A percentile compares a stretch with the other conserved stretches of the same genome.
phyloP scores from a whole-genome alignment of 2,329 filamentous ascomycete genomes.

The Byssochlamys sp. region DNA sequence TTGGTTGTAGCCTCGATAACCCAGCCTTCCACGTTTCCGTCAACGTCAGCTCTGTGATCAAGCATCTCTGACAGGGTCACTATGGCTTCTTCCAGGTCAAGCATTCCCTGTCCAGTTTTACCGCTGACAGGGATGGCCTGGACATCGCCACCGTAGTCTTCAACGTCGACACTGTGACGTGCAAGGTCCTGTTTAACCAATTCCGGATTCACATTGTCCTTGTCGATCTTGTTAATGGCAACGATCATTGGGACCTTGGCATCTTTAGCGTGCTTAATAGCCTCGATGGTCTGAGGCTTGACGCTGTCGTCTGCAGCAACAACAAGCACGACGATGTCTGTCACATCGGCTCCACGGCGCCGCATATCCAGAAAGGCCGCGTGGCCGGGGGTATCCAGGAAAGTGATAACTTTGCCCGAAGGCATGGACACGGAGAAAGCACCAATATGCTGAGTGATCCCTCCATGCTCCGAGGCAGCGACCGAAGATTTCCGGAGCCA shows the following conservation, averaged over 20 bases:
- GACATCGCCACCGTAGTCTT: conserved; percentile 89
- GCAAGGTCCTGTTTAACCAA: conserved; percentile 81
- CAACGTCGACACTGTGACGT: conserved; percentile 74
- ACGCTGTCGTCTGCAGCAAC: conserved; percentile 96
- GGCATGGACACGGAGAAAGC: conserved; percentile 87
- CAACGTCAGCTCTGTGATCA: conserved; percentile 71
- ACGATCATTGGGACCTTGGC: conserved; percentile 93
- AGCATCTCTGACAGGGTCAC: conserved; percentile 78
- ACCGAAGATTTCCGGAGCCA: conserved; percentile 88
- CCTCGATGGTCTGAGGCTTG: conserved; percentile 92
- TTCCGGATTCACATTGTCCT: conserved; percentile 68
- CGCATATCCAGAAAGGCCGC: conserved; percentile 94
- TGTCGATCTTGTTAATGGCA: conserved; percentile 95
- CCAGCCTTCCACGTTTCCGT: conserved; percentile 81
- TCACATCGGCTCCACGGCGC: conserved; percentile 86
- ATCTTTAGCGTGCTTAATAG: conserved; percentile 79
- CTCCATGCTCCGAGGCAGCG: conserved; percentile 82
- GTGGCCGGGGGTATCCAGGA: conserved; percentile 92
- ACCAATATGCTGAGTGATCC: conserved; percentile 97
- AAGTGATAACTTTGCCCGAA: conserved; percentile 81
- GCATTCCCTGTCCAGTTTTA: conserved; percentile 86
- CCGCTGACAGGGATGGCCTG: conserved; percentile 87
- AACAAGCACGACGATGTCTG: conserved; percentile 90
- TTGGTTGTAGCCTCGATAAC: conserved; percentile 86
- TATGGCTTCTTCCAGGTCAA: conserved; percentile 82